phyloP scores from a whole-genome alignment of 306 rosid species.

The Vachellia collinsii region DNA sequence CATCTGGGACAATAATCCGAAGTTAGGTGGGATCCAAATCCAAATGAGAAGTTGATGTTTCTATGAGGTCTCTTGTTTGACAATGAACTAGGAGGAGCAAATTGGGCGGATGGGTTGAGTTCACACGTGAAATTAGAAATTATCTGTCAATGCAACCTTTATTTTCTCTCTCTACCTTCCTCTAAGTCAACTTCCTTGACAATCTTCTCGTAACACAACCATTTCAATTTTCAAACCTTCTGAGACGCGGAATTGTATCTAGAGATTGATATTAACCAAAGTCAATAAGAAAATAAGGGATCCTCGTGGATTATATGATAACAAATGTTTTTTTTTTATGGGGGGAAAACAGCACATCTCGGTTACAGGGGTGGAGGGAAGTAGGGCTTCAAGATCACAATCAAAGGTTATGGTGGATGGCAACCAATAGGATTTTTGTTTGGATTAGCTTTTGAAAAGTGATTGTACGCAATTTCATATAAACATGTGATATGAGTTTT shows the following conservation, averaged over 20 bases:
- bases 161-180: conserved; percentile 2
- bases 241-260: conserved; percentile 21
- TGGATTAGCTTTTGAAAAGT: too few relatives aligned
- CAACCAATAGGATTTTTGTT: too few relatives aligned
- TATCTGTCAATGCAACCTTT: conserved; percentile 41
- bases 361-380: conserved; percentile 26
- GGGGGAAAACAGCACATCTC: background rate
- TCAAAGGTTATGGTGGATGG: background rate
- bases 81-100: conserved; percentile 22
- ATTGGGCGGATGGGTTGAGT: conserved; percentile 34
- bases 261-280: conserved; percentile 13
- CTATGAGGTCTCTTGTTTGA: background rate
- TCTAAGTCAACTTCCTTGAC: conserved; percentile 51
- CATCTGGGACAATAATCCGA: conserved; percentile 31
- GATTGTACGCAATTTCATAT: too few relatives aligned
- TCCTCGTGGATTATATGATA: conserved; percentile 5
- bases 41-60: conserved; percentile 25
- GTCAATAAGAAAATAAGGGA: conserved; percentile 33
- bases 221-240: conserved; percentile 39
- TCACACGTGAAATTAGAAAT: conserved; percentile 57
- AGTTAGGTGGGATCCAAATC: conserved; percentile 19
- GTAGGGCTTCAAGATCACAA: conserved; percentile 36
- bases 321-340: background rate
- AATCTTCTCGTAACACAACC: conserved; percentile 27
- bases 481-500: too few relatives aligned